These are phyloP conservation scores for Wallacemonas sp. DNA, from an alignment of 208 protist species.

Conservation along the genomic window DNA sequence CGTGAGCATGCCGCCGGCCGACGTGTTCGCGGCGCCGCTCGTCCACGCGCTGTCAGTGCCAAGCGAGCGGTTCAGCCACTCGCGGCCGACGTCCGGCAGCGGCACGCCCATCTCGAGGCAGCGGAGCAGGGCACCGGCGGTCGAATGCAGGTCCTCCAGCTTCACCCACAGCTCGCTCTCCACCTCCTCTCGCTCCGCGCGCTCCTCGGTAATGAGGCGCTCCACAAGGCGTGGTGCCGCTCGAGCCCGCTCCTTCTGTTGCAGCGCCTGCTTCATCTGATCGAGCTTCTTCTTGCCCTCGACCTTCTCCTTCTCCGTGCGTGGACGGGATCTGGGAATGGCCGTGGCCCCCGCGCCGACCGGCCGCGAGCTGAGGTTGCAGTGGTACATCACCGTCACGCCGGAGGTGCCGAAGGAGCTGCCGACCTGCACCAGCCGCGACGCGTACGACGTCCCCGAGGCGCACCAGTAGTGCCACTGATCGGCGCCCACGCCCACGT, in stretches of 20 bases:
- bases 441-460: constrained; percentile 57
- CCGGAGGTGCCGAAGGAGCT: constrained; percentile 63
- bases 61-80: constrained; percentile 22
- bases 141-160: constrained; percentile 19
- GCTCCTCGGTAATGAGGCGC: constrained; percentile 37
- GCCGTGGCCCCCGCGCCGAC: not conserved
- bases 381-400: constrained; percentile 52
- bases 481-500: constrained; percentile 79
- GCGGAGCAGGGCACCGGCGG: constrained; percentile 1
- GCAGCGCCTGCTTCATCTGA: constrained; percentile 50
- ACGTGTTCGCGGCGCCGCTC: not conserved
- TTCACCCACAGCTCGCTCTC: constrained; percentile 26
- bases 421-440: constrained; percentile 56
- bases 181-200: constrained; percentile 34
- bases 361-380: constrained; percentile 40
- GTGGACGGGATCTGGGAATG: not conserved
- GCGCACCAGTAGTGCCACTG: constrained; percentile 74
- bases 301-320: not conserved
- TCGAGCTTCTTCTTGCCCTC: constrained; percentile 27
- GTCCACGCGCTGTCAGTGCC: not conserved
- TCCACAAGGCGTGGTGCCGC: constrained; percentile 31
- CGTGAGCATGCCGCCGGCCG: not conserved
- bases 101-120: constrained; percentile 14
- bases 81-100: constrained; percentile 15
- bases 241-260: constrained; percentile 40